Base-by-base conservation (phyloP, 768 basidiomycete genomes). In the Artomyces pyxidatus region DNA sequence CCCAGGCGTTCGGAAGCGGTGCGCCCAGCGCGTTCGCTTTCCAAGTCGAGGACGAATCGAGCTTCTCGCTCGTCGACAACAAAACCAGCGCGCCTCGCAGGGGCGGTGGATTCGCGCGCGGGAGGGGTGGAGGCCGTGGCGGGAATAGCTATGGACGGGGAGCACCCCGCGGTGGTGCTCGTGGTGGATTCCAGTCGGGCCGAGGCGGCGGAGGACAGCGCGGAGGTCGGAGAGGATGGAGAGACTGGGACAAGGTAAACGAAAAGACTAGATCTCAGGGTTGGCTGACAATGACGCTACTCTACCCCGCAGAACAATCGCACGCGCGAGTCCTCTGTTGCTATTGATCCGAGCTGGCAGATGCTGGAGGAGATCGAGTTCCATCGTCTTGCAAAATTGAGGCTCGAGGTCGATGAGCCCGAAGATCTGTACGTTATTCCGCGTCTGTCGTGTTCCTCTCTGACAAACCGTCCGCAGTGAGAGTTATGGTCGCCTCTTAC, bases 311-410 rank as follows among this genome's bases (percentile, higher is more conserved):
- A 83, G 91, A 88, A 73, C 57, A 81, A 85, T 57, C 84, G 92
- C 53, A 78, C 81, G 35, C 81, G 96, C 43, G 95, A 98, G 68
- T 86, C 93, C 3, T 94, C 91, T 1, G 90, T 99, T 49, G 85
- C 84, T 22, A 95, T 99, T 59, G 86, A 85, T 43, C 81, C 88
- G 17, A 82, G 86, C 53, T 99, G 96, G 96, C 69, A 75, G n/a
- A 85, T 96, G 78, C 71, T 96, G 42, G 96, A 99, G 68, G 96
- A 99, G 71, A 84, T 99, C 59, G 93, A 97, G 63, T 97, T 97
- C 71, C 80, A 88, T 68, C 83, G 95, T 45, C 74, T 99, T 50
- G 69, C 83, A 11, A 99, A 98, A 68, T 73, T 98, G 54, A 78
- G 89, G 42, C 78, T 99, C n/a, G 90, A 92, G 48, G 92, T 98